These are phyloP conservation scores for Carex scoparia DNA, from an alignment of 176 grass and related monocot genomes.

Conservation along the genomic window DNA sequence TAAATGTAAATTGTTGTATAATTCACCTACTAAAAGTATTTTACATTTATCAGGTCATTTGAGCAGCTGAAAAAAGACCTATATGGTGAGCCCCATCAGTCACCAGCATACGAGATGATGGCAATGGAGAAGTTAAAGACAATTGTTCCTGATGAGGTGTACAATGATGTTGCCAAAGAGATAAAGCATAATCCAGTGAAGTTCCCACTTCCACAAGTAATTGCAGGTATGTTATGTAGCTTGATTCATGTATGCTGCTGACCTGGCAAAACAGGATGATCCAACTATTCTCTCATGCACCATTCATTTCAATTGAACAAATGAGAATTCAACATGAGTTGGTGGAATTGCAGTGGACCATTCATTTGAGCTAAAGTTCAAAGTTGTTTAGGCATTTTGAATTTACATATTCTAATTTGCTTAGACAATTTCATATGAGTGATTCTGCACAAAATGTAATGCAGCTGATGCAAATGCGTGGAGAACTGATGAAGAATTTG, in stretches of 20 bases:
- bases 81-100: conserved; percentile 29
- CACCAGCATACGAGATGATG: conserved; percentile 13
- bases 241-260: background rate
- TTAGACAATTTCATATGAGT: background rate
- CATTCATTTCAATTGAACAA: background rate
- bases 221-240: conserved; percentile 47
- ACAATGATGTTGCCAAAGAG: conserved; percentile 45
- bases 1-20: background rate
- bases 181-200: conserved; percentile 55
- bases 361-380: background rate
- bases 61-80: conserved; percentile 59
- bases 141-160: conserved; percentile 46
- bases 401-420: background rate
- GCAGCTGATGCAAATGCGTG: conserved; percentile 62
- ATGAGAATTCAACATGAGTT: background rate
- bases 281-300: background rate
- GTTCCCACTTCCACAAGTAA: conserved; percentile 77
- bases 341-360: background rate
- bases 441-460: background rate
- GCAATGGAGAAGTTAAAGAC: conserved; percentile 64
- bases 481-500: conserved; percentile 87
- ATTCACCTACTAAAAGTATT: too few species aligned
- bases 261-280: background rate
- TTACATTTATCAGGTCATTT: conserved; percentile 26
- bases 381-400: background rate